Base-by-base conservation (phyloP, 257 asterid genomes). In the Scutellaria baicalensis region DNA sequence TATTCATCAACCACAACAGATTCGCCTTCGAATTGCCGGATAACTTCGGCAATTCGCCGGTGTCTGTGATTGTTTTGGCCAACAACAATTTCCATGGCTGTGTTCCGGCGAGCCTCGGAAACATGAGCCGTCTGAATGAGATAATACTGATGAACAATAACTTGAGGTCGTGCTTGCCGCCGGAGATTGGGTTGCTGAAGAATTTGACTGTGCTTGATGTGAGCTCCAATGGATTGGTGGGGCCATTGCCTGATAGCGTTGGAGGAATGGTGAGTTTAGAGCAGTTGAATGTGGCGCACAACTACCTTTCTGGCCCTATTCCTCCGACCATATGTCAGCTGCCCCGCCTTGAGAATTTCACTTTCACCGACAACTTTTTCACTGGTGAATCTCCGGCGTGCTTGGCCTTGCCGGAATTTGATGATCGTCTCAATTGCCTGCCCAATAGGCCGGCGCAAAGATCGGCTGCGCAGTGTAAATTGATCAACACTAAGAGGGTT, bases 41-140 rank as follows among this genome's bases (percentile, higher is more conserved):
- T 21, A 91, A 91, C 67, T 91, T 91, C 16, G 97, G 97, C 0
- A 91, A 91, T 72, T 91, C 97, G 4, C 97, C 97, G 17, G 97
- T 91, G 3, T 91, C 97, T 0, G 97, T 91, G 18, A 86, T 91
- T 45, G 97, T 91, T 1, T 43, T 91, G 13, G 96, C 96, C 1
- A 85, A 81, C 75, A 91, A 91, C 65, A 82, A 74, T 40, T 91
- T 91, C 73, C 97, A 88, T 65, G 97, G 97, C 11, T 88, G 97
- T 50, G 80, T 91, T 0, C 97, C 96, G 9, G 86, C 93, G 27
- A 88, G 97, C 27, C 72, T 91, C 0, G 97, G 95, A 0, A 91
- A 88, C 31, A 91, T 91, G 97, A 84, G 77, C 74, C 84, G 83
- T 66, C 64, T 91, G 64, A 82, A 91, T 14, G 97, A 91, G 84